Percentiles rank a stretch among this genome's conserved stretches.
phyloP scores from a whole-genome alignment of 257 asterid genomes.

The Lycium barbarum region DNA sequence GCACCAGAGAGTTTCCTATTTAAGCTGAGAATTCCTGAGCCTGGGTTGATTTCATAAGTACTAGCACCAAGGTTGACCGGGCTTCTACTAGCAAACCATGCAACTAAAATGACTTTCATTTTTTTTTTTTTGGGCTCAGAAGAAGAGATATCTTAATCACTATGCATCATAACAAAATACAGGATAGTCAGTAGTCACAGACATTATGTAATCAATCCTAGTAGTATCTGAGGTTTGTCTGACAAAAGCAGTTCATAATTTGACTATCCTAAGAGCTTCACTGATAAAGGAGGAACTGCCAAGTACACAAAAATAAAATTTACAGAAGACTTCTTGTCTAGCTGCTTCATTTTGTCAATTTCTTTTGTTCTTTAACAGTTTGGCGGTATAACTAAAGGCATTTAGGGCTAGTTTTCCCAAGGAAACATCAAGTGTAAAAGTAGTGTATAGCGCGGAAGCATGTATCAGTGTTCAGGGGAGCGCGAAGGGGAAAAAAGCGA shows the following conservation, averaged over 20 bases:
- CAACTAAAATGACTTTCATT: neutral
- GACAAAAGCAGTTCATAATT: neutral
- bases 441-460: neutral
- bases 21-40: neutral
- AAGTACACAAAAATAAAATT: neutral
- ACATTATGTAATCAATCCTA: neutral
- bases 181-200: neutral
- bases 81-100: neutral
- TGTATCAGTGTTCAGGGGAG: neutral
- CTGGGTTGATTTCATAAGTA: constrained; percentile 23
- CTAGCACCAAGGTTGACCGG: neutral
- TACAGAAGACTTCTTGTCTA: neutral
- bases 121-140: neutral
- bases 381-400: neutral
- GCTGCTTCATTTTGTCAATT: neutral
- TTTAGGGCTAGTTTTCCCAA: neutral
- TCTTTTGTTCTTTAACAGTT: neutral
- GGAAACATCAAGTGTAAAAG: neutral
- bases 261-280: neutral
- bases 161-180: constrained; percentile 1
- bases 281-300: neutral
- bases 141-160: neutral
- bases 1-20: neutral
- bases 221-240: neutral
- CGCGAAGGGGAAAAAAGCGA: too few species aligned